A percentile compares a stretch with the other conserved stretches of the same genome.
Conservation (phyloP, 2,329 filamentous ascomycete genomes). For the Dactylellina cionopaga region DNA sequence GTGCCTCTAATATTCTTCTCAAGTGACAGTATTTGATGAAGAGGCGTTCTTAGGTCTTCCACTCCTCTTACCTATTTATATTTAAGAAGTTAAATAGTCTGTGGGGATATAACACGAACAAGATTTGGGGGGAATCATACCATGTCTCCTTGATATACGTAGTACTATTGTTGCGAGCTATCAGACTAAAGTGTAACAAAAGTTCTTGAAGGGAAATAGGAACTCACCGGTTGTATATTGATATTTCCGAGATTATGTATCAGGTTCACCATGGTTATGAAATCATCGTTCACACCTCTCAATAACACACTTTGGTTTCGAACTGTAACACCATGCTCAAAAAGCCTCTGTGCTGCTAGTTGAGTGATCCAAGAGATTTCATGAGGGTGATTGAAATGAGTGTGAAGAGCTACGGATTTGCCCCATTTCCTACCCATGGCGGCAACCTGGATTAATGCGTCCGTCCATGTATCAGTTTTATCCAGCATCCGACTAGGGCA, state of each 20-base stretch:
- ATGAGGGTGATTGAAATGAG: constrained; percentile 72
- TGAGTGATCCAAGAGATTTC: constrained; percentile 72
- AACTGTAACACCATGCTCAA: constrained; percentile 66
- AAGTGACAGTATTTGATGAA: constrained; percentile 69
- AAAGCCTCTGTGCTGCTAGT: constrained; percentile 66
- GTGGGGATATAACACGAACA: too few species aligned
- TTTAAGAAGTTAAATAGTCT: too few species aligned
- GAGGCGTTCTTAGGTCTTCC: constrained; percentile 72
- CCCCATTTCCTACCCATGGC: constrained; percentile 66
- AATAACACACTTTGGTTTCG: constrained; percentile 72
- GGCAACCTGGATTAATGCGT: constrained; percentile 66
- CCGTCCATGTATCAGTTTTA: constrained; percentile 66
- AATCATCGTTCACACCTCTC: constrained; percentile 69
- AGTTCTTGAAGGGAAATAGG: too few species aligned
- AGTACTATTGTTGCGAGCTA: constrained; percentile 65
- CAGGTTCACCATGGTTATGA: constrained; percentile 66
- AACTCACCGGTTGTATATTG: constrained; percentile 68
- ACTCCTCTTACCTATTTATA: too few species aligned
- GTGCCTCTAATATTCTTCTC: constrained; percentile 70
- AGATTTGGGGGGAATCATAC: too few species aligned
- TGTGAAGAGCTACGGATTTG: constrained; percentile 72
- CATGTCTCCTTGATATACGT: constrained; percentile 74
- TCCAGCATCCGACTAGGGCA: constrained; percentile 69
- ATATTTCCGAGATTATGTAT: constrained; percentile 68
- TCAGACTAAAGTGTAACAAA: too few species aligned